Evolutionary conservation across 192 early-diverging fungal species (phyloP), one percentile per base, ranked within the genome.

Genomic region (Spinellus fusiger): DNA sequence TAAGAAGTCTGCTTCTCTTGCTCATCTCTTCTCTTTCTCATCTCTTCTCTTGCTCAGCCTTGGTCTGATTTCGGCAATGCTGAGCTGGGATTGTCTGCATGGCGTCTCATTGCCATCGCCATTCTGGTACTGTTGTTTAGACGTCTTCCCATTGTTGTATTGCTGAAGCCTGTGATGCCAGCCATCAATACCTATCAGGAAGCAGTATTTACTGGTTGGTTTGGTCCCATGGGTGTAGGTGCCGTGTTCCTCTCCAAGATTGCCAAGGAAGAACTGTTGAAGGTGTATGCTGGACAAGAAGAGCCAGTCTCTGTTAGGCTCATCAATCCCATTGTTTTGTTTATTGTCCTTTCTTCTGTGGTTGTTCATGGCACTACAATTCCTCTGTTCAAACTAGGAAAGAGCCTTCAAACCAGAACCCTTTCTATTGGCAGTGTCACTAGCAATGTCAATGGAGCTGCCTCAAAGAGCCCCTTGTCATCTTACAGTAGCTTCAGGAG

Each of bases 151-250:
- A 71, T 80, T 13, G 64, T 93, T 5, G n/a, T 91, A 47, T 57
- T 76, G 0, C 65, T 85, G 3, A 84, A 89, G 38, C 77, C 66
- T 7, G 59, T 86, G 5, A 84, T 92, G 18, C 87, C 91, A 3
- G 86, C 86, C 6, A 62, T 92, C 32, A 79, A 76, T 20, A 88
- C 76, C 0, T 84, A 80, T 66, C 81, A 82, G 22, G 90, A 94
- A 53, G 90, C 89, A 0, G 73, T 87, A 4, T 93, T 93, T 68
- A 85, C 84, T 9, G 92, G 93, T 9, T 96, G 90, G 90, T 96
- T 96, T 63, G 94, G 93, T 0, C 93, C 93, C 5, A 89, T 96
- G 49, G 67, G 69, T 26, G 57, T 74, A n/a, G 79, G 82, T 20
- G 79, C 82, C 18, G 76, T 84, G 5, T 84, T 81, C 49, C 68